Percentiles rank a stretch among this genome's conserved stretches.
These are phyloP conservation scores for Licmophora abbreviata DNA, from an alignment of 108 stramenopile genomes.

Conservation along the genomic window DNA sequence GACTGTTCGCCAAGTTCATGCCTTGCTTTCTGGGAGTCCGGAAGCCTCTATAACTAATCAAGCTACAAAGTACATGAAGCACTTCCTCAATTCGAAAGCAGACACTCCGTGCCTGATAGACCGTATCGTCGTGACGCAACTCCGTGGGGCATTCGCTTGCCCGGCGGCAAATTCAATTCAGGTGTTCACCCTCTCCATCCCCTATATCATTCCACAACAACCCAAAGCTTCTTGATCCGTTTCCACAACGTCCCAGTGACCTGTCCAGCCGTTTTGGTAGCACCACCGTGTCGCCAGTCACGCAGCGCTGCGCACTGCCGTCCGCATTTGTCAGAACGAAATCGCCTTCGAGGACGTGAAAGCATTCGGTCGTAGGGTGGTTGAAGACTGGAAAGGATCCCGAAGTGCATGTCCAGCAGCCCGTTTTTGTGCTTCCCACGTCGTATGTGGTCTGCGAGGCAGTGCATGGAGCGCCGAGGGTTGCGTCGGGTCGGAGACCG, in stretches of 20 bases:
- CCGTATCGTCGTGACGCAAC: too few relatives aligned
- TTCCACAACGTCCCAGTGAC: constrained; percentile 55
- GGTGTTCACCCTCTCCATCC: too few relatives aligned
- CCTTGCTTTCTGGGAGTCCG: too few relatives aligned
- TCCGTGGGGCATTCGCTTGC: too few relatives aligned
- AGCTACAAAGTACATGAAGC: too few relatives aligned
- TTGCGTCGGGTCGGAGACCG: constrained; percentile 24
- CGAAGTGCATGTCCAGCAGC: constrained; percentile 36
- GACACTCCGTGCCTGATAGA: too few relatives aligned
- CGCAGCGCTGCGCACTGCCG: constrained; percentile 37
- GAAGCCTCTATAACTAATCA: too few relatives aligned
- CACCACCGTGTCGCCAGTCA: constrained; percentile 59
- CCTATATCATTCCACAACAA: constrained; percentile 11
- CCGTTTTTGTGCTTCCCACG: constrained; percentile 46
- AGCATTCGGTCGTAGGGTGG: constrained; percentile 12
- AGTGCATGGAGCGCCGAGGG: constrained; percentile 13
- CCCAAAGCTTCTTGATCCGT: constrained; percentile 38
- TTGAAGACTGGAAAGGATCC: constrained; percentile 26
- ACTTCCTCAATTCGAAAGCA: too few relatives aligned
- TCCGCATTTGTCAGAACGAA: constrained; percentile 34
- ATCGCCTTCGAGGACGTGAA: constrained; percentile 48
- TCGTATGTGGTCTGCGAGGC: constrained; percentile 35
- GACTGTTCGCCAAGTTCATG: too few relatives aligned
- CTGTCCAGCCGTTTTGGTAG: constrained; percentile 51
- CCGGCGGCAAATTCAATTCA: too few relatives aligned